Conservation (phyloP, 495 filamentous ascomycete species). For the Acidiella bohemica region DNA sequence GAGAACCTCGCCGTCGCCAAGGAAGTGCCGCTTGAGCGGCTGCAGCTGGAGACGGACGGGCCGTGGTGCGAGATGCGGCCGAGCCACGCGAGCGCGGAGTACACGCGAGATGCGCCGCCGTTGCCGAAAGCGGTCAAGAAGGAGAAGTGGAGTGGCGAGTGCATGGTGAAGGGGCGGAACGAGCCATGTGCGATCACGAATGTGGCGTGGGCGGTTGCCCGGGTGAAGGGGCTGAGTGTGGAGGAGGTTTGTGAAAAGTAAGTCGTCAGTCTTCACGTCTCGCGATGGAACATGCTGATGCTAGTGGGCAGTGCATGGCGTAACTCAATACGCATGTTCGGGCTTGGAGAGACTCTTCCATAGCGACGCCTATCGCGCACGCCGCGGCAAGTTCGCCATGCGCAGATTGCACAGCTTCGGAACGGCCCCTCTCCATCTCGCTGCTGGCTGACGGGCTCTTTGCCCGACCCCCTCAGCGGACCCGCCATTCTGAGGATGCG, state of each 20-base stretch:
- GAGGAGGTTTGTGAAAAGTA: slow-evolving; percentile 76
- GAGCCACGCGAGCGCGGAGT: slow-evolving; percentile 48
- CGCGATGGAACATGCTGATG: slow-evolving; percentile 7
- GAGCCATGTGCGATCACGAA: slow-evolving; percentile 72
- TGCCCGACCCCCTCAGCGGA: too few species aligned
- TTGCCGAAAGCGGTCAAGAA: slow-evolving; percentile 58
- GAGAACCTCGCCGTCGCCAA: slow-evolving; percentile 74
- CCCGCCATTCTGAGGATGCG: too few species aligned
- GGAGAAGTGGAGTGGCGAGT: slow-evolving; percentile 74
- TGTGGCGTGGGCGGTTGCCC: slow-evolving; percentile 77
- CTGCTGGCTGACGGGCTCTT: too few species aligned
- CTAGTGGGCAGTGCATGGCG: slow-evolving; percentile 50
- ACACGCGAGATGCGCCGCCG: slow-evolving; percentile 32
- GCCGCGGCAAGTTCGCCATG: too few species aligned
- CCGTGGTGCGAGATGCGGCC: slow-evolving; percentile 71
- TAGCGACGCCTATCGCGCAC: background rate
- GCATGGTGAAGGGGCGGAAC: slow-evolving; percentile 83
- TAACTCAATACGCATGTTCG: slow-evolving; percentile 72
- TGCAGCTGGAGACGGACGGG: slow-evolving; percentile 91
- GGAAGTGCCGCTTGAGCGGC: slow-evolving; percentile 52
- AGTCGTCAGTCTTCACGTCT: slow-evolving; percentile 22
- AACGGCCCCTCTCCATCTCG: too few species aligned
- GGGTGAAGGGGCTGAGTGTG: slow-evolving; percentile 61
- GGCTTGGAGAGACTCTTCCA: slow-evolving; percentile 40
- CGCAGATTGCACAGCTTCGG: too few species aligned